Evolutionary conservation across 164 flowering plant genomes (phyloP), one percentile per base, ranked within the genome.

Genomic region (Annona cherimola): DNA sequence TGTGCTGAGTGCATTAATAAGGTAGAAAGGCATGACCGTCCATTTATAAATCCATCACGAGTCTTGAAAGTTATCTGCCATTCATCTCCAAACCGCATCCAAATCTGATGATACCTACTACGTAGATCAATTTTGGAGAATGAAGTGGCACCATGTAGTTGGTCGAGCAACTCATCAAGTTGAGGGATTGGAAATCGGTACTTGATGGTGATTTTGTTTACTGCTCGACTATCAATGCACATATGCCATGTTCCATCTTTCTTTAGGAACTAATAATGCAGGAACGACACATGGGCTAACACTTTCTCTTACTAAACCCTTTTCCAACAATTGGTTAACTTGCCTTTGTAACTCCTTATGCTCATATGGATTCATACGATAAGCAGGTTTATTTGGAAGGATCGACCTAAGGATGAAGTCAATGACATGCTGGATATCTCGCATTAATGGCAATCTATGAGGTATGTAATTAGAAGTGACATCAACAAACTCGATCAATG

Each of bases 231-330:
- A 7, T 67, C 40, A 26, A 26, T 11, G 14, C 69, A 45, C 57
- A 67, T 67, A 3, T 35, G 12, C 69, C 69, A 67, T 2, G n/a
- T 11, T 14, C 69, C 55, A 16, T 43, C 50, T 42, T 67, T 67
- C 57, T 67, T 45, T 12, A 16, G 50, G 2, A 7, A 43, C 35
- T 6, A 26, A 19, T 20, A 67, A 44, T 39, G 69, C 40, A 4
- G 16, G 41, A 4, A 67, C 50, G 5, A n/a, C 57, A n/a, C 55
- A 67, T 8, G 0, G 46, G 41, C 68, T 66, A 5, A 67, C 5
- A 18, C 39, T 67, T 16, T 19, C 55, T n/a, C 5, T 18, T 35
- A 67, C 44, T 2, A 42, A 3, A 2, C 69, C 50, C 57, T 67
- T 67, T 7, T 4, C 2, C 55, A 67, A 44, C 16, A 67, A 44